Percentiles rank a stretch among this genome's conserved stretches.
Conservation (phyloP, 225 moss, liverwort and hornwort genomes). For the Straminergon stramineum region DNA sequence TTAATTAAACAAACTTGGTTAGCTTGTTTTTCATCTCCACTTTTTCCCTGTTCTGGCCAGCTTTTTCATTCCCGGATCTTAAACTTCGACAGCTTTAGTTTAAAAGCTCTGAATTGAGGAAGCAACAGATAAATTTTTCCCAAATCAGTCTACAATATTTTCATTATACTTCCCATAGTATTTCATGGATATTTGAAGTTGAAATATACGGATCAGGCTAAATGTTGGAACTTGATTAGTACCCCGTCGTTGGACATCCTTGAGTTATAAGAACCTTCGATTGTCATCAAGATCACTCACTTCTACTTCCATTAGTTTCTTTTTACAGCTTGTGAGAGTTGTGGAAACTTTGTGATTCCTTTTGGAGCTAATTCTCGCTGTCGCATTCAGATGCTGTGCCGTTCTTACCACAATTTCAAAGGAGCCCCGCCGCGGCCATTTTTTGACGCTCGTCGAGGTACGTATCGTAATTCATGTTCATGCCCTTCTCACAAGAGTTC, state of each 20-base stretch:
- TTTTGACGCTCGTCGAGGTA: background rate
- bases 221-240: background rate
- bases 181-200: background rate
- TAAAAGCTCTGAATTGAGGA: background rate
- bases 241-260: background rate
- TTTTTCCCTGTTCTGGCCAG: slow-evolving; percentile 67
- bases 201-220: background rate
- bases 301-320: background rate
- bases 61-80: background rate
- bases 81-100: background rate
- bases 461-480: background rate
- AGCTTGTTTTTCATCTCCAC: slow-evolving; percentile 58
- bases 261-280: background rate
- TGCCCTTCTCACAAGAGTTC: background rate
- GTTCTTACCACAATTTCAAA: background rate
- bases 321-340: background rate
- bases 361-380: background rate
- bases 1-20: slow-evolving; percentile 33
- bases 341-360: background rate
- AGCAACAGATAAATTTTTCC: background rate
- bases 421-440: background rate
- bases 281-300: background rate
- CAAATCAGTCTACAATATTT: background rate
- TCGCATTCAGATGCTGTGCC: background rate
- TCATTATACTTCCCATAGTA: background rate